These are phyloP conservation scores for Gleditsia sinensis DNA, from an alignment of 306 rosid species.

Conservation along the genomic window DNA sequence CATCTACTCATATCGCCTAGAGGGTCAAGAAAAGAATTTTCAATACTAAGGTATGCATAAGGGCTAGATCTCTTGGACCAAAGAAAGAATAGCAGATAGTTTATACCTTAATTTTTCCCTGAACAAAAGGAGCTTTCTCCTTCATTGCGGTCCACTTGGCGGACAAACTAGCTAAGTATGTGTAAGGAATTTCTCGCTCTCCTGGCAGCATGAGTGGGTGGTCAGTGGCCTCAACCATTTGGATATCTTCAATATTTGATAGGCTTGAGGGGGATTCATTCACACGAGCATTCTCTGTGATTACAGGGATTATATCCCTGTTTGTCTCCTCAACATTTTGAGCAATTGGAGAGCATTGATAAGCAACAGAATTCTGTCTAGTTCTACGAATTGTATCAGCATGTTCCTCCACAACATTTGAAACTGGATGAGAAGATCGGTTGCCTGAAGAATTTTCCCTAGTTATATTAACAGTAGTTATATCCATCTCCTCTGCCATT, in stretches of 20 bases:
- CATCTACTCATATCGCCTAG: slow-evolving; percentile 1
- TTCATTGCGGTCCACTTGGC: slow-evolving; percentile 71
- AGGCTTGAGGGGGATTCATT: slow-evolving; percentile 34
- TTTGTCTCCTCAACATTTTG: slow-evolving; percentile 35
- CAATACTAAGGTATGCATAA: slow-evolving; percentile 13
- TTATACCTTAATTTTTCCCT: slow-evolving; percentile 81
- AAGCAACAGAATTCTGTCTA: slow-evolving; percentile 15
- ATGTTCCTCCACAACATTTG: slow-evolving; percentile 35
- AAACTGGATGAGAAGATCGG: slow-evolving; percentile 35
- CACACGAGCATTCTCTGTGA: slow-evolving; percentile 10
- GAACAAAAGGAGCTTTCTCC: slow-evolving; percentile 50
- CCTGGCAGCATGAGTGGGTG: slow-evolving; percentile 52
- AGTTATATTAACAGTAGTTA: slow-evolving; percentile 28
- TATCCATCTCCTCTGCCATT: slow-evolving; percentile 40
- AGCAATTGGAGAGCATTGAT: slow-evolving; percentile 29
- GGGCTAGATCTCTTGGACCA: slow-evolving; percentile 8
- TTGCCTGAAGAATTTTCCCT: slow-evolving; percentile 38
- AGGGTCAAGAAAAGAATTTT: slow-evolving; percentile 2
- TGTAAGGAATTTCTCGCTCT: slow-evolving; percentile 70
- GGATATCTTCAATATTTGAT: slow-evolving; percentile 40
- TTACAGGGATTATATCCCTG: slow-evolving; percentile 25
- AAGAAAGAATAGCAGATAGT: slow-evolving; percentile 23
- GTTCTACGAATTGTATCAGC: slow-evolving; percentile 23
- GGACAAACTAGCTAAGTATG: slow-evolving; percentile 84
- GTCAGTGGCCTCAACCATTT: slow-evolving; percentile 46